Evolutionary conservation across 2,329 filamentous ascomycete genomes (phyloP), one percentile per base, ranked within the genome.

Genomic region (Alternaria angustiovoidea): DNA sequence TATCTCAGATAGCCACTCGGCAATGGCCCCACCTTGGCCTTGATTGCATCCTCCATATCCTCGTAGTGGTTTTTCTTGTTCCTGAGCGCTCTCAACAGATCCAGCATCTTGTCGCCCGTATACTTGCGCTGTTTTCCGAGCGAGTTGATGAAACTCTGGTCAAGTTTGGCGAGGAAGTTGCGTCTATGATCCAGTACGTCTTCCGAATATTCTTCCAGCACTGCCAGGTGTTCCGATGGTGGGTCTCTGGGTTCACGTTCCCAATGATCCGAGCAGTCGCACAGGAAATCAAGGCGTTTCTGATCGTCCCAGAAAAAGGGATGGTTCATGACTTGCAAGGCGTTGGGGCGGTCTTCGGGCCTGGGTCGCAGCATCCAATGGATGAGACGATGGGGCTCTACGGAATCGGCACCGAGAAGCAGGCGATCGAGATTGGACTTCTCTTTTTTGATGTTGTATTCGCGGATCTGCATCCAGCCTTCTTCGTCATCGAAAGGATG

Each of bases 1-100:
- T 96, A 97, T 11, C 84, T 84, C 44, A 97, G 81, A 74, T 97
- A 97, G 0, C 92, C 92, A 14, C 93, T 89, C 0, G 93, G 91
- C 60, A 94, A 75, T 8, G 88, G 81, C 0, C 93, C 93, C 0
- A 97, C 91, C 69, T 85, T 84, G 51, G 83, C 83, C 79, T 90
- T 94, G 64, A 97, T 86, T 49, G 88, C 81, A 14, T 94, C 91
- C 7, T 91, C 86, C 92, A 99, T 94, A 77, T 99, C 95, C 73
- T 97, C 94, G 76, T 97, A 99, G 75, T 99, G 95, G 66, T 98
- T 97, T 71, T 91, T 92, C 86, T 99, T 99, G 80, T 99, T 99
- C 24, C 95, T 86, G 57, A 99, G 82, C 1, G 94, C 95, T 2
- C 95, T 87, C 20, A 99, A 81, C 22, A 99, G 84, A 79, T 99